phyloP scores from a whole-genome alignment of 164 flowering plant genomes.

The Malania oleifera region DNA sequence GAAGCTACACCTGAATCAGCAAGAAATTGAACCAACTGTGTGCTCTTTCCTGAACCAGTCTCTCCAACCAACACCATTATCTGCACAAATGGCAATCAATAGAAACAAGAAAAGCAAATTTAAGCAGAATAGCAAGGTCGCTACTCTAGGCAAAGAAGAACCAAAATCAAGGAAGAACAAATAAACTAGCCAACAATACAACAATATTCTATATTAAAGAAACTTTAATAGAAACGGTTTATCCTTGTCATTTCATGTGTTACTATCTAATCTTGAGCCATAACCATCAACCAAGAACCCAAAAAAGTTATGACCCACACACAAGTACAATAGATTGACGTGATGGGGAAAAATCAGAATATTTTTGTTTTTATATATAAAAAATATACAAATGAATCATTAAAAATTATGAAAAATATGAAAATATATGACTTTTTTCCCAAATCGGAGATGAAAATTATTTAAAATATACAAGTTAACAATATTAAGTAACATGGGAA shows the following conservation, averaged over 20 bases:
- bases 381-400: too few relatives aligned
- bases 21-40: slow-evolving; percentile 90
- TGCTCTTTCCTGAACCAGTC: slow-evolving; percentile 98
- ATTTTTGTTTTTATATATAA: too few relatives aligned
- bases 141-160: background rate
- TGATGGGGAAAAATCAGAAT: too few relatives aligned
- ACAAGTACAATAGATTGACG: background rate
- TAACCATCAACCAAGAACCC: background rate
- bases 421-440: too few relatives aligned
- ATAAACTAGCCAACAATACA: background rate
- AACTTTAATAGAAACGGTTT: background rate
- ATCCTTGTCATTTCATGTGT: background rate
- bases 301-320: background rate
- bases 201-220: background rate
- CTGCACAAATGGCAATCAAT: slow-evolving; percentile 29
- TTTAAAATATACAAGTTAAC: too few relatives aligned
- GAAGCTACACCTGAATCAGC: slow-evolving; percentile 67
- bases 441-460: too few relatives aligned
- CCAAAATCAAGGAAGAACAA: background rate
- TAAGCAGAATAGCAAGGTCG: background rate
- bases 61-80: slow-evolving; percentile 82
- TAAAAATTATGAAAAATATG: too few relatives aligned
- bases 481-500: too few relatives aligned
- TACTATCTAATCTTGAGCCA: background rate
- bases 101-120: background rate